Evolutionary conservation across 1,139 yeast genomes (phyloP), one percentile per base, ranked within the genome.

Genomic region (Suhomyces wounanorum): DNA sequence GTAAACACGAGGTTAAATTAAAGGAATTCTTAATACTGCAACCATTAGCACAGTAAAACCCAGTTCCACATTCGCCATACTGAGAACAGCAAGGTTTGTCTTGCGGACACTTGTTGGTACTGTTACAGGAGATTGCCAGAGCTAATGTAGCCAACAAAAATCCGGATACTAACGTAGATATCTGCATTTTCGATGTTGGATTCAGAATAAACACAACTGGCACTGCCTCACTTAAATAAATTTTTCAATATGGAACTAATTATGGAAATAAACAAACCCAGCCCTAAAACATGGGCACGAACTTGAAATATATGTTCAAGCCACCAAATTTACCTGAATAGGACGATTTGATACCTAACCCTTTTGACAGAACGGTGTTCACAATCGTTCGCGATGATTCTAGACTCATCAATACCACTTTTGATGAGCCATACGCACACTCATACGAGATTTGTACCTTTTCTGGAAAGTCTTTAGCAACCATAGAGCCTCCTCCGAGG

Each of bases 41-140:
- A n/a, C 96, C 94, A 44, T 90, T 92, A 44, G 89, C 75, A 73
- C 97, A 90, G 66, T 79, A 76, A 2, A 85, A 74, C 1, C 97
- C 97, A 14, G 85, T 78, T 48, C 96, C 96, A 76, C 97, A 90
- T 16, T 72, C 75, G 36, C 96, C 96, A 60, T 83, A 87, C 58
- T 85, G 89, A 17, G 91, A 84, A 66, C 97, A 90, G 65, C 96
- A 90, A 43, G 96, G 96, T 49, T 69, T 60, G 40, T 76, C 78
- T 57, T 82, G 79, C 0, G 96, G 96, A 70, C 96, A 90, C 13
- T 69, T 63, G 16, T 59, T 55, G 13, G 77, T 68, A 8, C 70
- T 65, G 48, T 77, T 77, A 69, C 96, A 88, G 8, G 65, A 53
- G 49, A 72, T 67, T 14, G 52, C 52, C 52, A 46, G 50, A 7